phyloP scores from a whole-genome alignment of 2,329 filamentous ascomycete genomes.

The Pseudodiploospora longispora region DNA sequence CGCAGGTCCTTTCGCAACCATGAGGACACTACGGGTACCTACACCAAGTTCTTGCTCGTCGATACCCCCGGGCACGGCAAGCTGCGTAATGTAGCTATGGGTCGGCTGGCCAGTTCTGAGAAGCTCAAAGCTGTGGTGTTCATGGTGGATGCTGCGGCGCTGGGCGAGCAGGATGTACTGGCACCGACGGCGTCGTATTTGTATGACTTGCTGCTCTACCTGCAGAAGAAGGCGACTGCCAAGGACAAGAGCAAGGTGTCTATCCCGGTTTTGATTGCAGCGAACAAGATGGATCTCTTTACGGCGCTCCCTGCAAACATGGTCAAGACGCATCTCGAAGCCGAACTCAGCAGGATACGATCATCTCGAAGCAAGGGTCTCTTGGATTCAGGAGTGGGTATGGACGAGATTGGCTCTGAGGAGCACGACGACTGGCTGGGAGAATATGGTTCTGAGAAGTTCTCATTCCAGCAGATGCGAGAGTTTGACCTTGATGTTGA shows the following conservation, averaged over 20 bases:
- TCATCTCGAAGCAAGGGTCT: conserved; percentile 71
- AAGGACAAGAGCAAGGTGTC: conserved; percentile 26
- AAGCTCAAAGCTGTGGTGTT: conserved; percentile 71
- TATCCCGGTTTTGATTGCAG: conserved; percentile 73
- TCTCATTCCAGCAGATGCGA: conserved; percentile 73
- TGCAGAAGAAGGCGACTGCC: conserved; percentile 64
- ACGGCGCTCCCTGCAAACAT: conserved; percentile 75
- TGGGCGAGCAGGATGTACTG: conserved; percentile 52
- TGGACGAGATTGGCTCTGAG: conserved; percentile 50
- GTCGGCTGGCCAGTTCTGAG: conserved; percentile 33
- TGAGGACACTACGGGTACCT: conserved; percentile 44
- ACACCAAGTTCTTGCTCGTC: conserved; percentile 65
- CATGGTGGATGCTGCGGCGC: conserved; percentile 73
- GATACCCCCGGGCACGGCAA: conserved; percentile 97
- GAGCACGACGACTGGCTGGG: conserved; percentile 83
- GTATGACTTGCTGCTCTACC: conserved; percentile 74
- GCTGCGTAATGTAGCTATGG: conserved; percentile 63
- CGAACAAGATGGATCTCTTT: conserved; percentile 94
- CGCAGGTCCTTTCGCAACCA: conserved; percentile 45
- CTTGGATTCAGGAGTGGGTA: conserved; percentile 69
- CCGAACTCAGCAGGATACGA: conserved; percentile 72
- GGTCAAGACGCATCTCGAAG: conserved; percentile 68
- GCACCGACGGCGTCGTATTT: conserved; percentile 74
- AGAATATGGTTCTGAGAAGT: conserved; percentile 67
- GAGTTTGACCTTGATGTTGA: conserved; percentile 75